Conservation (phyloP, 2,329 filamentous ascomycete genomes). For the Ophiostoma triangulosporum region DNA sequence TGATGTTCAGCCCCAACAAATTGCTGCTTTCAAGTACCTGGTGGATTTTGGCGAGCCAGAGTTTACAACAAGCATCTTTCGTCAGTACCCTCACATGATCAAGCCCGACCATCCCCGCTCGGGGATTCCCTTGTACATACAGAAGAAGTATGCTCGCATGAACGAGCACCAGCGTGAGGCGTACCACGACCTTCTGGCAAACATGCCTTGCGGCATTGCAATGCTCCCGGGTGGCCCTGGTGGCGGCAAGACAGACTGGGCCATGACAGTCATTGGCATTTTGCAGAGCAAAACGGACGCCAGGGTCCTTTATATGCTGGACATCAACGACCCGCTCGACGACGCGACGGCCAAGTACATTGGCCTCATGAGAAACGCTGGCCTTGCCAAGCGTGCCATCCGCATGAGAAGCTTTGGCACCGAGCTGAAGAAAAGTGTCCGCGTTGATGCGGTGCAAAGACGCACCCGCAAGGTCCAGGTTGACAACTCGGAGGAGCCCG, state of each 20-base stretch:
- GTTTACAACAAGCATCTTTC: constrained; percentile 14
- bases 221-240: constrained; percentile 34
- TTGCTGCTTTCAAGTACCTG: constrained; percentile 15
- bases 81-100: constrained; percentile 15
- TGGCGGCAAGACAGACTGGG: constrained; percentile 35
- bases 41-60: constrained; percentile 14
- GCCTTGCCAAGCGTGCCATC: constrained; percentile 18
- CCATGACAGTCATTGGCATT: constrained; percentile 27
- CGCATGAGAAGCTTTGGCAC: constrained; percentile 15
- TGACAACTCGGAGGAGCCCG: constrained; percentile 4
- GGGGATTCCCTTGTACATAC: constrained; percentile 10
- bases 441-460: not conserved
- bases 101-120: constrained; percentile 7
- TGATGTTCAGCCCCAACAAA: constrained; percentile 11
- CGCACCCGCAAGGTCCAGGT: not conserved
- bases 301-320: constrained; percentile 31
- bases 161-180: constrained; percentile 26
- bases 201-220: constrained; percentile 29
- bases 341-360: constrained; percentile 31
- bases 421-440: constrained; percentile 10
- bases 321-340: constrained; percentile 34
- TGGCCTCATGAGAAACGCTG: constrained; percentile 23
- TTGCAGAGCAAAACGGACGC: constrained; percentile 16
- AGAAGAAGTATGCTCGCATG: constrained; percentile 20
- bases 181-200: constrained; percentile 22